Evolutionary conservation across 805 yeast species (phyloP).

Genomic region (Wickerhamiella spandovensis): DNA sequence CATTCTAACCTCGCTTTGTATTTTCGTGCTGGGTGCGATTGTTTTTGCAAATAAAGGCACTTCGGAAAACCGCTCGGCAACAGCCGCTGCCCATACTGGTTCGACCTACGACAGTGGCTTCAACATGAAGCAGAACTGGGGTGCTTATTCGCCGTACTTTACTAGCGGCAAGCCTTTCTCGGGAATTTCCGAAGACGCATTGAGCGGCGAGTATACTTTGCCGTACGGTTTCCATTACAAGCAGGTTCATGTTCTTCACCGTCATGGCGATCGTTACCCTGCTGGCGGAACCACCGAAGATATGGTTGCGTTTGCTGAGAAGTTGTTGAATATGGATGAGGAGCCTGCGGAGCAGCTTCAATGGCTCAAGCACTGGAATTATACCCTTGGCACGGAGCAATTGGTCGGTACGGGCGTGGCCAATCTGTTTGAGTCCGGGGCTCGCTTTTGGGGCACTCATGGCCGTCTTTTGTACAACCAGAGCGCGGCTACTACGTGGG

Average conservation of each 20-base stretch:
- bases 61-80: conserved; percentile 11
- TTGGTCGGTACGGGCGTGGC: conserved; percentile 28
- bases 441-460: conserved; percentile 30
- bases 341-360: conserved; percentile 16
- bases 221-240: conserved; percentile 37
- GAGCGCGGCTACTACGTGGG: conserved; percentile 20
- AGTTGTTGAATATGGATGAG: conserved; percentile 19
- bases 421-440: conserved; percentile 27
- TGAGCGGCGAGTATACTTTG: conserved; percentile 19
- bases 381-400: conserved; percentile 23
- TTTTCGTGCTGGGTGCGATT: conserved; percentile 6
- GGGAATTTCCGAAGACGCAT: conserved; percentile 22
- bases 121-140: conserved; percentile 30
- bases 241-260: conserved; percentile 56
- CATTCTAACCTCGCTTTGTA: conserved; percentile 2
- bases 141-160: conserved; percentile 29
- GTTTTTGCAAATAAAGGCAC: conserved; percentile 5
- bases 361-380: conserved; percentile 26
- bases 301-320: conserved; percentile 27
- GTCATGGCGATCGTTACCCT: conserved; percentile 75
- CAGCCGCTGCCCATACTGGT: conserved; percentile 28
- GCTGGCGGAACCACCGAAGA: conserved; percentile 31
- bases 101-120: conserved; percentile 23
- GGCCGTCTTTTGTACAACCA: conserved; percentile 27
- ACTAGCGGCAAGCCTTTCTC: conserved; percentile 25